Percentiles rank a stretch among this genome's conserved stretches.
Conservation (phyloP, 1,284 basidiomycete species). For the Apiotrichum domesticum region DNA sequence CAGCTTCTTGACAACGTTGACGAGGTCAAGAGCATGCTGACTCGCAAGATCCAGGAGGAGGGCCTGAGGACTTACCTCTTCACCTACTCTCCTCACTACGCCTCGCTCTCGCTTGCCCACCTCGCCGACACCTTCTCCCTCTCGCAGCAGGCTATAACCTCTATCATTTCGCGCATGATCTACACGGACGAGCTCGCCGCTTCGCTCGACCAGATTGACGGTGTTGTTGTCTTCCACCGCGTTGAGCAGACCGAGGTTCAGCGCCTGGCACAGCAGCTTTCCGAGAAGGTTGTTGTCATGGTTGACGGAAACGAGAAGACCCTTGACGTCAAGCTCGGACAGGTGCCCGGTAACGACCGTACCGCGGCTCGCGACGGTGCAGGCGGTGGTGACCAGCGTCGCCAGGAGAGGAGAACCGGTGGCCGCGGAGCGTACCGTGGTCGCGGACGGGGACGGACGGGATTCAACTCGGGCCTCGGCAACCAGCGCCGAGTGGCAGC, state of each 20-base stretch:
- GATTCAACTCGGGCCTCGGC: conserved; percentile 33
- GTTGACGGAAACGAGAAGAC: conserved; percentile 95
- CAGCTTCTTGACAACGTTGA: conserved; percentile 83
- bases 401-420: conserved; percentile 39
- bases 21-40: conserved; percentile 89
- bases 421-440: conserved; percentile 25
- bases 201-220: conserved; percentile 81
- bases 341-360: conserved; percentile 53
- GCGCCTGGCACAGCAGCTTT: conserved; percentile 75
- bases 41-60: conserved; percentile 92
- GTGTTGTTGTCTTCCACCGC: conserved; percentile 83
- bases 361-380: conserved; percentile 43
- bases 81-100: conserved; percentile 95
- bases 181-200: conserved; percentile 95
- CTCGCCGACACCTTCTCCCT: conserved; percentile 85
- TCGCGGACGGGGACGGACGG: conserved; percentile 35
- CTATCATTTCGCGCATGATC: conserved; percentile 96
- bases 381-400: conserved; percentile 32
- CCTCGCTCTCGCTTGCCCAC: conserved; percentile 77
- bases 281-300: conserved; percentile 79
- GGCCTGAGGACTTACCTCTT: conserved; percentile 95
- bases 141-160: conserved; percentile 70
- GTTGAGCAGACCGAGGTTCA: conserved; percentile 85
- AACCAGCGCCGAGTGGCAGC: conserved; percentile 24
- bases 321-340: conserved; percentile 81